phyloP scores from a whole-genome alignment of 805 yeast genomes.

The Candida odintsovae region DNA sequence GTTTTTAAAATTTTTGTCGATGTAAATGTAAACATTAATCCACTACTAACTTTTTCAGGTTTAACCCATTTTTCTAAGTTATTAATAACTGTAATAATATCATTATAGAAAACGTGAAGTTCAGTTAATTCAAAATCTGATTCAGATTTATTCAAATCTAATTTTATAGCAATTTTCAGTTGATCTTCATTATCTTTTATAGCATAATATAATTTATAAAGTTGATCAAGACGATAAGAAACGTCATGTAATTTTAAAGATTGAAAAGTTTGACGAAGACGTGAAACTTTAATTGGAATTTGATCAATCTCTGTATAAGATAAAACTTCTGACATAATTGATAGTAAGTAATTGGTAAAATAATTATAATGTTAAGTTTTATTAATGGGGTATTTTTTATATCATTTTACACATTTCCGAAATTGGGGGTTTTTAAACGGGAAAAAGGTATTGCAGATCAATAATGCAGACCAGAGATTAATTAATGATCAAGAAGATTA shows the following conservation, averaged over 20 bases:
- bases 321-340: neutral
- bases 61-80: conserved; percentile 57
- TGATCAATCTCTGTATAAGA: conserved; percentile 3
- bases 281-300: conserved; percentile 6
- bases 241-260: conserved; percentile 43
- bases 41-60: conserved; percentile 31
- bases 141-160: conserved; percentile 63
- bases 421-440: too few relatives aligned
- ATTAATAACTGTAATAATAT: conserved; percentile 52
- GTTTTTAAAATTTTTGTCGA: conserved; percentile 20
- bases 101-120: conserved; percentile 42
- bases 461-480: too few relatives aligned
- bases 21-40: conserved; percentile 15
- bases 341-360: too few relatives aligned
- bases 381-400: too few relatives aligned
- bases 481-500: too few relatives aligned
- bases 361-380: too few relatives aligned
- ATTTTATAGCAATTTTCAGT: conserved; percentile 49
- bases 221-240: conserved; percentile 51
- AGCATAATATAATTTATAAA: conserved; percentile 62
- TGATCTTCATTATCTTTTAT: conserved; percentile 51
- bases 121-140: conserved; percentile 63
- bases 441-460: too few relatives aligned
- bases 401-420: too few relatives aligned
- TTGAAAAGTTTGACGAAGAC: conserved; percentile 26